Evolutionary conservation across 164 flowering plant species (phyloP).

Genomic region (Umbilicus rupestris): DNA sequence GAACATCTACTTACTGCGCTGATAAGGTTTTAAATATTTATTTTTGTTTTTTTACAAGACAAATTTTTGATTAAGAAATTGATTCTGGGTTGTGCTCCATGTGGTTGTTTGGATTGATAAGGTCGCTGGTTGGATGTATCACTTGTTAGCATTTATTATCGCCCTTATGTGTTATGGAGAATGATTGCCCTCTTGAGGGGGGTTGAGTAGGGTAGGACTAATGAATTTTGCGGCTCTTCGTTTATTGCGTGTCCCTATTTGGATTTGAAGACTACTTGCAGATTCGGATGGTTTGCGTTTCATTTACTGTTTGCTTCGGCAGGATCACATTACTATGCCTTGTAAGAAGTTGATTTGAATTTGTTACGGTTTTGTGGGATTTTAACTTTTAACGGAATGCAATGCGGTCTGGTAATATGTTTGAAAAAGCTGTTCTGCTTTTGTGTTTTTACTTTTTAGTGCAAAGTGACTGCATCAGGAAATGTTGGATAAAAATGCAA

Average conservation of each 20-base stretch:
- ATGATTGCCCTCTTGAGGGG: background rate
- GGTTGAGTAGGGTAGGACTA: background rate
- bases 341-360: background rate
- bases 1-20: background rate
- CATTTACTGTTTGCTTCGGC: too few species aligned
- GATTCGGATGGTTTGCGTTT: background rate
- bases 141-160: background rate
- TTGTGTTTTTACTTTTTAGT: background rate
- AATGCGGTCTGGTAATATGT: background rate
- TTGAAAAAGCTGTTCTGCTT: too few species aligned
- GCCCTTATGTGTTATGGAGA: background rate
- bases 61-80: background rate
- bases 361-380: background rate
- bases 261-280: background rate
- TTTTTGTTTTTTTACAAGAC: background rate
- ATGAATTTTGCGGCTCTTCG: background rate
- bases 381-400: background rate
- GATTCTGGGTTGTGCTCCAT: background rate
- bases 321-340: background rate
- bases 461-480: background rate
- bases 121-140: background rate
- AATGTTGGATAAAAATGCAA: background rate
- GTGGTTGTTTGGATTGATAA: background rate
- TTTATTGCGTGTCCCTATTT: background rate
- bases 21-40: slow-evolving; percentile 1